A percentile compares a stretch with the other conserved stretches of the same genome.
Evolutionary conservation across 1,284 basidiomycete genomes (phyloP).

Genomic region (Hemileia vastatrix): DNA sequence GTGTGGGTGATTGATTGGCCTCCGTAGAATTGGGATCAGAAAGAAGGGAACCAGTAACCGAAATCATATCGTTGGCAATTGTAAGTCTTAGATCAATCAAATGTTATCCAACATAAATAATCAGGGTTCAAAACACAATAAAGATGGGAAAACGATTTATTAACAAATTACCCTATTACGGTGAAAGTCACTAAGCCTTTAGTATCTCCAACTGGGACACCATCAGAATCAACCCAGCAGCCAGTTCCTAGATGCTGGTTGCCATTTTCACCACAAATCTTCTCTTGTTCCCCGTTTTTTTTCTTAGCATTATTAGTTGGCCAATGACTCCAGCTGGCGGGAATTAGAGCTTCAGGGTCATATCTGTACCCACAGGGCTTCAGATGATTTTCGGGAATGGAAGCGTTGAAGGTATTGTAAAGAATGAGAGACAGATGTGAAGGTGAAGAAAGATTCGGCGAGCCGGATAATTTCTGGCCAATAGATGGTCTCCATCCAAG

Average conservation of each 20-base stretch:
- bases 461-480: constrained; percentile 55
- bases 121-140: too few relatives aligned
- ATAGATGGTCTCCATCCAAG: constrained; percentile 20
- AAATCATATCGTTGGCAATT: constrained; percentile 89
- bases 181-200: constrained; percentile 12
- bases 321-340: constrained; percentile 33
- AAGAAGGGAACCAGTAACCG: constrained; percentile 80
- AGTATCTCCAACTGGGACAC: constrained; percentile 4
- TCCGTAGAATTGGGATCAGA: constrained; percentile 67
- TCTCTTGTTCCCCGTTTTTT: too few relatives aligned
- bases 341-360: constrained; percentile 58
- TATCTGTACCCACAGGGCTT: constrained; percentile 72
- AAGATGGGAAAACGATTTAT: too few relatives aligned
- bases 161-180: constrained; percentile 6
- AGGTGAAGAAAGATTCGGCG: constrained; percentile 78
- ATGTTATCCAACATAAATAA: too few relatives aligned
- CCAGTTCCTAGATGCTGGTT: not conserved
- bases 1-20: constrained; percentile 1
- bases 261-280: too few relatives aligned
- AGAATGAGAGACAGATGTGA: constrained; percentile 88
- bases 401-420: constrained; percentile 91
- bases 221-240: constrained; percentile 17
- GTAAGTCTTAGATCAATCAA: constrained; percentile 56
- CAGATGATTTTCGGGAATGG: constrained; percentile 87
- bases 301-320: constrained; percentile 36